phyloP scores from a whole-genome alignment of 2,329 filamentous ascomycete species.

The Teratosphaeria zuluensis region DNA sequence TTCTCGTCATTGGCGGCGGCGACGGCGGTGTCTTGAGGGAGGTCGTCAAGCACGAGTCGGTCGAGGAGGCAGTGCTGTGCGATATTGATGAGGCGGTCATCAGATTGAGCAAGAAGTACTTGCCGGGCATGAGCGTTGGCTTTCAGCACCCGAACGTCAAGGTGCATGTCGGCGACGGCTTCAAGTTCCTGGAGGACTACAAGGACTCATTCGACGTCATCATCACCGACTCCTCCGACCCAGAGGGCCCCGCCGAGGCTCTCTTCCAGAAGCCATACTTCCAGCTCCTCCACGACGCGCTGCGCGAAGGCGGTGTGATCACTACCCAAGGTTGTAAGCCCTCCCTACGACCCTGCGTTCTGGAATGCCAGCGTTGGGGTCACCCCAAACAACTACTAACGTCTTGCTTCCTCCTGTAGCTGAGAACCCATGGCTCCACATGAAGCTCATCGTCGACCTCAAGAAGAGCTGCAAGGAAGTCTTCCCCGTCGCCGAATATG shows the following conservation, averaged over 20 bases:
- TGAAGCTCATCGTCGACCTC: constrained; percentile 83
- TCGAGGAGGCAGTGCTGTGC: constrained; percentile 92
- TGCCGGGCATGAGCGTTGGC: constrained; percentile 85
- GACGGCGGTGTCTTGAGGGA: constrained; percentile 96
- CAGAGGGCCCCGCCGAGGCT: constrained; percentile 89
- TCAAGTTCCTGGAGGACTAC: constrained; percentile 95
- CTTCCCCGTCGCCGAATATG: constrained; percentile 96
- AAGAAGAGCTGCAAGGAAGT: constrained; percentile 96
- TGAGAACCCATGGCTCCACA: constrained; percentile 99
- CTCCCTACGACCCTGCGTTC: constrained; percentile 39
- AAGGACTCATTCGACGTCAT: constrained; percentile 98
- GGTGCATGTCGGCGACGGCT: constrained; percentile 90
- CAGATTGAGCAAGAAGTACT: constrained; percentile 95
- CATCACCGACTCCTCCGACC: constrained; percentile 97
- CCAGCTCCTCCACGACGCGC: constrained; percentile 78
- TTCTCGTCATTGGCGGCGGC: constrained; percentile 94
- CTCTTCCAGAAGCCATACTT: constrained; percentile 99
- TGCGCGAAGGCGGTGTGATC: constrained; percentile 93
- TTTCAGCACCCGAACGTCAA: constrained; percentile 87
- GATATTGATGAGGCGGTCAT: constrained; percentile 99
- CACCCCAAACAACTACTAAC: constrained; percentile 12
- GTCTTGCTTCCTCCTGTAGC: constrained; percentile 43
- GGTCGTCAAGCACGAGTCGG: constrained; percentile 96
- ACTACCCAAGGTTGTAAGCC: constrained; percentile 99
- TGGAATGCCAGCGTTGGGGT: background rate